Evolutionary conservation across 176 grass and related monocot genomes (phyloP).

Genomic region (Metroxylon sagu): DNA sequence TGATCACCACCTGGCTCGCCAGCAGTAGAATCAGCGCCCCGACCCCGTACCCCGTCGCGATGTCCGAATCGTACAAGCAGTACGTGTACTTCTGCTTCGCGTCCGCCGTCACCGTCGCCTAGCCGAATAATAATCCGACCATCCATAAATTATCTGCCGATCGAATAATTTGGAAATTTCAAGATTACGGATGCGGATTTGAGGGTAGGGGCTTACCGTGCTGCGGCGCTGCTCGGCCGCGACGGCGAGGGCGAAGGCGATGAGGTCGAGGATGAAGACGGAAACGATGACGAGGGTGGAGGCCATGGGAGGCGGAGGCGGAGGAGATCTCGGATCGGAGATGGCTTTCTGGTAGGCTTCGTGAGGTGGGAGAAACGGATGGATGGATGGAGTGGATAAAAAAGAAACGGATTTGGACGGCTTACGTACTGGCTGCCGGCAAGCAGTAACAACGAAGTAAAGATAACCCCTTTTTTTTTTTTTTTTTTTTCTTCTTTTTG

Average conservation of each 20-base stretch:
- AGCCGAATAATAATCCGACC: background rate
- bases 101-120: slow-evolving; percentile 32
- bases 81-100: background rate
- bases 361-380: too few species aligned
- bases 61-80: slow-evolving; percentile 65
- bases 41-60: slow-evolving; percentile 61
- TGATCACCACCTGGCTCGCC: slow-evolving; percentile 36
- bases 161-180: too few species aligned
- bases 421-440: too few species aligned
- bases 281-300: slow-evolving; percentile 15
- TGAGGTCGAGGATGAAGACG: slow-evolving; percentile 47
- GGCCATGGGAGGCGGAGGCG: too few species aligned
- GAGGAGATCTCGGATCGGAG: too few species aligned
- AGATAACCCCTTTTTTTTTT: too few species aligned
- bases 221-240: slow-evolving; percentile 75
- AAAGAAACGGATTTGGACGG: too few species aligned
- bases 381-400: too few species aligned
- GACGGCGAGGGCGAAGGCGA: slow-evolving; percentile 81
- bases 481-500: too few species aligned
- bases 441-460: too few species aligned
- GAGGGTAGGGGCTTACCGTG: slow-evolving; percentile 22
- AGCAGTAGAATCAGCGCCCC: slow-evolving; percentile 57
- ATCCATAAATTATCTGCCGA: too few species aligned
- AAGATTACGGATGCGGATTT: background rate
- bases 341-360: too few species aligned